phyloP scores from a whole-genome alignment of 352 stramenopile genomes.

The Halophytophthora polymorphica region DNA sequence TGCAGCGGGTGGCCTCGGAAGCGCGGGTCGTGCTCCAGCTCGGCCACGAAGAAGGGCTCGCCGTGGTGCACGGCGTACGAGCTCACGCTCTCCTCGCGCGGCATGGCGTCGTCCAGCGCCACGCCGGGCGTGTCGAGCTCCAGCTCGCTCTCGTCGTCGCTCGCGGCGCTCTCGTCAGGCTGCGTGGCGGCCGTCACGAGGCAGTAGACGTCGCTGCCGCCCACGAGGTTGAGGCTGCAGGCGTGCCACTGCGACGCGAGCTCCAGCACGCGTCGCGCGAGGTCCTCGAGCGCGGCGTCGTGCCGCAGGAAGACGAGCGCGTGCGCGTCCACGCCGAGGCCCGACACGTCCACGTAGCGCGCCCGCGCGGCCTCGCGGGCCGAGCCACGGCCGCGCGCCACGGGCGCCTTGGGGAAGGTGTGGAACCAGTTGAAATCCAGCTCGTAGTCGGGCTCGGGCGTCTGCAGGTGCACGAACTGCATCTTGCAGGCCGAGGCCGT shows the following conservation, averaged over 20 bases:
- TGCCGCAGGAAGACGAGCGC: constrained; percentile 60
- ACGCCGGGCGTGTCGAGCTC: constrained; percentile 33
- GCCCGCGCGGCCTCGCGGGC: constrained; percentile 38
- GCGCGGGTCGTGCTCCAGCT: constrained; percentile 56
- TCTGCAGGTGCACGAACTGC: constrained; percentile 56
- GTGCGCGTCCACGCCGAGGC: constrained; percentile 56
- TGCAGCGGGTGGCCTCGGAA: constrained; percentile 67
- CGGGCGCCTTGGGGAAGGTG: constrained; percentile 72
- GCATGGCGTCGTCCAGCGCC: constrained; percentile 50
- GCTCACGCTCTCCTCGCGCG: constrained; percentile 65
- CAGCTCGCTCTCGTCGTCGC: constrained; percentile 18
- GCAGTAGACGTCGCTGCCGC: constrained; percentile 59
- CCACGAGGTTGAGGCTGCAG: constrained; percentile 67
- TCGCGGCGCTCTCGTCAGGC: constrained; percentile 21
- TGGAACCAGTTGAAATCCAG: constrained; percentile 80
- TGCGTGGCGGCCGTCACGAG: constrained; percentile 47
- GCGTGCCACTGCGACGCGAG: constrained; percentile 64
- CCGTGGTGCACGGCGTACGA: constrained; percentile 66
- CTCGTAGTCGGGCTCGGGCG: constrained; percentile 56
- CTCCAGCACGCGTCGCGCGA: constrained; percentile 46
- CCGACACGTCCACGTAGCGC: constrained; percentile 44
- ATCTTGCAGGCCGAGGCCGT: constrained; percentile 19
- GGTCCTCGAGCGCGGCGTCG: constrained; percentile 44
- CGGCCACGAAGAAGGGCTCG: constrained; percentile 62
- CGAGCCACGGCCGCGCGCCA: constrained; percentile 18